Percentiles rank a stretch among this genome's conserved stretches.
phyloP scores from a whole-genome alignment of 2,329 filamentous ascomycete species.

The Sporothrix dimorphospora region DNA sequence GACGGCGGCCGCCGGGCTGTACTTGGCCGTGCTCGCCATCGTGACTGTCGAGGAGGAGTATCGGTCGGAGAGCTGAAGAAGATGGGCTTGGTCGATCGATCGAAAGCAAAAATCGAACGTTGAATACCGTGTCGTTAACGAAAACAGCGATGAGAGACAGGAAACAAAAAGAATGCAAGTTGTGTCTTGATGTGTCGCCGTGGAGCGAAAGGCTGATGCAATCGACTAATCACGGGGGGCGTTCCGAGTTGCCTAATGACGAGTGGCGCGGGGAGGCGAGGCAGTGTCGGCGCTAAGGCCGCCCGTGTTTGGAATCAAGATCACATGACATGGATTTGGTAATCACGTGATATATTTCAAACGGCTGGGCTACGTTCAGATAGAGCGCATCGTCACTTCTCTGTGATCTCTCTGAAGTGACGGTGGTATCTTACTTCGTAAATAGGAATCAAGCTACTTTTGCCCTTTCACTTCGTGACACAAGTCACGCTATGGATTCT shows the following conservation, averaged over 20 bases:
- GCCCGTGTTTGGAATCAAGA: background rate
- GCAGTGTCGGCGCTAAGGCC: slow-evolving; percentile 16
- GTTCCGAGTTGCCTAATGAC: slow-evolving; percentile 26
- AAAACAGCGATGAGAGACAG: background rate
- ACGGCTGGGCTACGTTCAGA: background rate
- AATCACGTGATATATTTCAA: slow-evolving; percentile 7
- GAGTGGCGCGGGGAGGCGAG: slow-evolving; percentile 25
- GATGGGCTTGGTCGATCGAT: background rate
- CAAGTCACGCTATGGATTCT: too few relatives aligned
- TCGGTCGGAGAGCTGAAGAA: background rate
- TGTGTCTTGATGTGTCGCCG: background rate
- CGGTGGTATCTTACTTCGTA: too few relatives aligned
- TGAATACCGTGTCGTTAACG: background rate
- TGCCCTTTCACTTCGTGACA: too few relatives aligned
- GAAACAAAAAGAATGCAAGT: background rate
- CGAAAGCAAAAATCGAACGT: background rate
- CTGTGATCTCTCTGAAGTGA: too few relatives aligned
- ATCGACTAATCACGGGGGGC: slow-evolving; percentile 16
- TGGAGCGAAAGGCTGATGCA: slow-evolving; percentile 7
- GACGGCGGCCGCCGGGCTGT: slow-evolving; percentile 78
- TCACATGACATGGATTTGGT: background rate
- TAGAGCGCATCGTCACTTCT: background rate
- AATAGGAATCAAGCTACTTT: too few relatives aligned
- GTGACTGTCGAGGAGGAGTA: background rate
- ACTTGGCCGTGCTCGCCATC: slow-evolving; percentile 68